Conservation (phyloP, 805 yeast genomes). For the Candida cerambycidarum region DNA sequence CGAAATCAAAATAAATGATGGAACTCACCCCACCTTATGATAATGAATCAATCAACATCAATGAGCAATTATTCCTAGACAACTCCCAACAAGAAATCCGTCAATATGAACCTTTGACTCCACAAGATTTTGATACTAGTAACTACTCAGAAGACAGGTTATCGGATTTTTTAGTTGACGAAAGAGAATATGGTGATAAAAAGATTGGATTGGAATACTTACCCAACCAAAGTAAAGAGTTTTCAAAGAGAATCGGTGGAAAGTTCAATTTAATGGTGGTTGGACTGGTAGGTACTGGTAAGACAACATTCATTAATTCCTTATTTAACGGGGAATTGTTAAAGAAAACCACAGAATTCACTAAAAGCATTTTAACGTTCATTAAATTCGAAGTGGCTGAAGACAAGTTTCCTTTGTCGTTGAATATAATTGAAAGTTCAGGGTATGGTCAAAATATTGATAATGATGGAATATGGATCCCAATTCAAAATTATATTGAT, state of each 20-base stretch:
- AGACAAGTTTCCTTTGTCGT: slow-evolving; percentile 54
- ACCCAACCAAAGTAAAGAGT: slow-evolving; percentile 30
- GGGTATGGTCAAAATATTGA: slow-evolving; percentile 74
- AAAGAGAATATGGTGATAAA: neutral
- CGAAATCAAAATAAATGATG: neutral
- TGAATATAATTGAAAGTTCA: slow-evolving; percentile 68
- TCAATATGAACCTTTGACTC: neutral
- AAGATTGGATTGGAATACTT: slow-evolving; percentile 24
- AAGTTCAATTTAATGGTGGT: slow-evolving; percentile 39
- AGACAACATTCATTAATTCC: slow-evolving; percentile 78
- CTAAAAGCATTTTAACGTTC: slow-evolving; percentile 11
- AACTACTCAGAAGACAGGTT: neutral
- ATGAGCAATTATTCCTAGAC: neutral
- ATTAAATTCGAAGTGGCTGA: slow-evolving; percentile 58
- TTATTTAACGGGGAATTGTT: slow-evolving; percentile 49
- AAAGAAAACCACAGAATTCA: slow-evolving; percentile 18
- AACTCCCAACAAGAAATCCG: neutral
- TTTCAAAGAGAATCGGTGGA: slow-evolving; percentile 28
- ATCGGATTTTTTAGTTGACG: neutral
- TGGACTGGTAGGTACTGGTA: slow-evolving; percentile 48
- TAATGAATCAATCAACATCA: neutral
- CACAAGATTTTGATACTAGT: too few relatives aligned
- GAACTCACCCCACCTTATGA: neutral
- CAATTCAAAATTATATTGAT: slow-evolving; percentile 69
- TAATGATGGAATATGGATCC: slow-evolving; percentile 33